Conservation (phyloP, 2,329 filamentous ascomycete genomes). For the Colletotrichum spaethianum region DNA sequence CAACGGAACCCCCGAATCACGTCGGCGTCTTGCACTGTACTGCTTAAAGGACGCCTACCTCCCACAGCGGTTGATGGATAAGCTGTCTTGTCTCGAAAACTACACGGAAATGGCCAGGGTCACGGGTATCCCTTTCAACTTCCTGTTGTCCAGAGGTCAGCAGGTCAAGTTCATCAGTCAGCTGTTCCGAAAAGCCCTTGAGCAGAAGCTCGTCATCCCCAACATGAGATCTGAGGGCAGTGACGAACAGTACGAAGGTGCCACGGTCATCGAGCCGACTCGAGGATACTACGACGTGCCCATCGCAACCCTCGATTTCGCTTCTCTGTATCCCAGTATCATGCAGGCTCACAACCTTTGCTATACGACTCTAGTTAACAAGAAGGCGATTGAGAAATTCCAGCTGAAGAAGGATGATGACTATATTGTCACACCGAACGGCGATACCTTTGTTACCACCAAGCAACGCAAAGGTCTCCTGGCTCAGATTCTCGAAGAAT, state of each 20-base stretch:
- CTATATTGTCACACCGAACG: constrained; percentile 96
- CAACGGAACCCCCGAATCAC: constrained; percentile 94
- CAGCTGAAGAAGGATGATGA: constrained; percentile 89
- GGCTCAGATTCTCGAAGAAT: constrained; percentile 94
- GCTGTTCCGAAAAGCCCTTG: constrained; percentile 92
- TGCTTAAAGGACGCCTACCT: constrained; percentile 98
- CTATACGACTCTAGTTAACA: constrained; percentile 93
- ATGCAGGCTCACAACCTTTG: constrained; percentile 99
- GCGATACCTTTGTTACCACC: constrained; percentile 90
- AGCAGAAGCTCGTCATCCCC: constrained; percentile 94
- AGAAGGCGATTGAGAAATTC: constrained; percentile 81
- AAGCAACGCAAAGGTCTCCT: constrained; percentile 93
- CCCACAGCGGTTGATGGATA: constrained; percentile 95
- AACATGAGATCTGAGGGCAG: constrained; percentile 80
- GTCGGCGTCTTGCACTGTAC: constrained; percentile 92
- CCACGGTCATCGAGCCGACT: constrained; percentile 96
- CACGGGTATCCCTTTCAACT: constrained; percentile 98
- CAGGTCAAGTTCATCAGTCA: constrained; percentile 99
- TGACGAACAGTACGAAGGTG: constrained; percentile 96
- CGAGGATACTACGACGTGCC: constrained; percentile 96
- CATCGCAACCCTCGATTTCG: constrained; percentile 97
- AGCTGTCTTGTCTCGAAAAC: constrained; percentile 97
- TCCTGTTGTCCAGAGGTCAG: constrained; percentile 89
- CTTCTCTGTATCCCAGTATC: constrained; percentile 97
- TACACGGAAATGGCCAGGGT: constrained; percentile 99